phyloP scores from a whole-genome alignment of 2,329 filamentous ascomycete species.

The Nemania sp. region DNA sequence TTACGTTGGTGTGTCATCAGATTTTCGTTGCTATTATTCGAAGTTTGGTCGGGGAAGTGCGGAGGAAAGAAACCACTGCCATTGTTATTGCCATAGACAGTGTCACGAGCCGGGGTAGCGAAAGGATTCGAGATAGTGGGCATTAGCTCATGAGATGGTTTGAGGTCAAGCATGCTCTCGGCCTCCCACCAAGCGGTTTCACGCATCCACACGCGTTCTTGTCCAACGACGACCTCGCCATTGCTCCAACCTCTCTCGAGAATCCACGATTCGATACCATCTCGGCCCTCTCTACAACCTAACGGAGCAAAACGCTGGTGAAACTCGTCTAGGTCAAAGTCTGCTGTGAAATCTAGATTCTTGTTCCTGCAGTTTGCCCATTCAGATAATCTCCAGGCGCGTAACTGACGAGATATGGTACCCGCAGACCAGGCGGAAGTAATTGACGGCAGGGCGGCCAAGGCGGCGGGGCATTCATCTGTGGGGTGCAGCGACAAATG shows the following conservation, averaged over 20 bases:
- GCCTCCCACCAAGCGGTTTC: conserved; percentile 97
- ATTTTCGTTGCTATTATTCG: conserved; percentile 73
- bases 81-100: conserved; percentile 68
- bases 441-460: conserved; percentile 71
- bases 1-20: conserved; percentile 64
- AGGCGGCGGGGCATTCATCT: conserved; percentile 75
- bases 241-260: conserved; percentile 98
- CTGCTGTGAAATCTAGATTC: conserved; percentile 90
- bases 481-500: conserved; percentile 91
- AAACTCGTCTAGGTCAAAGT: conserved; percentile 95
- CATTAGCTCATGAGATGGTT: conserved; percentile 58
- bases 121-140: conserved; percentile 37
- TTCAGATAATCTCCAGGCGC: conserved; percentile 90
- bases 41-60: conserved; percentile 61
- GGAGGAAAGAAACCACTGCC: conserved; percentile 72
- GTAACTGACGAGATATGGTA: conserved; percentile 87
- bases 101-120: conserved; percentile 62
- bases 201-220: conserved; percentile 92
- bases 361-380: conserved; percentile 95
- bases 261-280: conserved; percentile 93
- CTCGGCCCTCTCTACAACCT: conserved; percentile 85
- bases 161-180: conserved; percentile 91
- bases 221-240: conserved; percentile 88
- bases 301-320: conserved; percentile 77
- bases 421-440: conserved; percentile 93